Base-by-base conservation (phyloP, 2,329 filamentous ascomycete species). In the Pleoardoris graminearum region DNA sequence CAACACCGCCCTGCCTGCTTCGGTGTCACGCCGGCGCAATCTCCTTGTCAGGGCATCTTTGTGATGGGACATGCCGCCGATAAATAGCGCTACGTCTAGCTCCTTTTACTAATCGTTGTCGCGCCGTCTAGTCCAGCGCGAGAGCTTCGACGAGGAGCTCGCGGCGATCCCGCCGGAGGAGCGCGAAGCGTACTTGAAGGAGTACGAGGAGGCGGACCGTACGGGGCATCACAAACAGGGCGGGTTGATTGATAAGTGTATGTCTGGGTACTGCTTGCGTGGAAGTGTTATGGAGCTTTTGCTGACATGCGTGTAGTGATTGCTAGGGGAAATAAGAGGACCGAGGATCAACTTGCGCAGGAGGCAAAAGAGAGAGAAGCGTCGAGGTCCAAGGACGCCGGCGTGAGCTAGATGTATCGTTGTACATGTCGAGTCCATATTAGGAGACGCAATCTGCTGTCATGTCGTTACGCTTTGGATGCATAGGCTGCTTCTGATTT, bases 131-230 rank as follows among this genome's bases (percentile, higher is more conserved):
- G 68, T 69, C 7, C 58, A 61, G 56, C 69, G 69, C 44, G 59
- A 61, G 37, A 67, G 62, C 41, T 59, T 67, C 61, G 70, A 72
- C 54, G 63, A 60, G 29, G 69, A 72, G 51, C 61, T 72, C 21
- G 68, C 63, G 11, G 56, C 59, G 39, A 70, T 71, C 63, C 53
- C 63, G 12, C 68, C 68, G 7, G 60, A 65, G 14, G 70, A 72
- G 57, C 68, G 70, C 50, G 65, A 65, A 25, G 64, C 63, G 27
- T 72, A 72, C 48, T 51, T 71, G 11, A 67, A 67, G 51, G 69
- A 72, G 54, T 69, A 69, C 32, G 70, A 72, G 36, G 65, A 72
- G 23, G 68, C 68, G 29, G 70, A 72, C 55, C 62, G 63, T 50
- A 57, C 60, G 22, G 70, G 59, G 45, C 48, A 52, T 36, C 62